Base-by-base conservation (phyloP, 805 yeast genomes). In the Candida anglica region DNA sequence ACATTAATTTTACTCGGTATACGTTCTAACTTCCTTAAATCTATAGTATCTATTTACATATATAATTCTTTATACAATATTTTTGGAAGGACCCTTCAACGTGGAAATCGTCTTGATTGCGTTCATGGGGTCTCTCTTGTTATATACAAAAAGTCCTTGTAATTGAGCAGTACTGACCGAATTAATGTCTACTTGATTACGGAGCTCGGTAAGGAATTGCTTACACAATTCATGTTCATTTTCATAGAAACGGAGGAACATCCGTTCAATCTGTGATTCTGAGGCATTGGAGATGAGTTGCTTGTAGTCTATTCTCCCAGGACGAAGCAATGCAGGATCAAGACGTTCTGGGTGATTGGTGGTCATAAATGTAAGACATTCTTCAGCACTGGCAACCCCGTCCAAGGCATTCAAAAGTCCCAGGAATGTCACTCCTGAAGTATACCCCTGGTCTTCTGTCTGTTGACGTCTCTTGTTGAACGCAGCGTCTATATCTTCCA, bases 381-480 rank as follows among this genome's bases (percentile, higher is more conserved):
- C 98, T 53, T 93, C 98, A 2, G 97, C 95, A 19, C 96, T 86
- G 3, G 98, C 93, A 13, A 93, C 98, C 30, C 98, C 98, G 57
- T 93, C 98, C 30, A 93, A 67, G 0, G 98, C 96, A 54, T 93
- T 93, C 39, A 93, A 64, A 29, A 93, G 67, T 0, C 98, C 98
- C 37, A 96, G 86, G 52, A 93, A 93, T 2, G 98, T 93, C 10
- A 93, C 97, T 14, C 96, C 96, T 1, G 95, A 79, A 16, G 72
- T 69, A 54, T 69, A 89, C 0, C 96, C 96, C 44, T 77, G 71
- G 14, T 87, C 96, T 6, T 70, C 75, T 2, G 79, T 66, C 50
- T 86, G 95, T 22, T 75, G 75, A 6, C 28, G 15, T 51, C 98
- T 73, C 48, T 79, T 77, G 48, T 79, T 82, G 63, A 93, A 93